Evolutionary conservation across 2,329 filamentous ascomycete species (phyloP), one percentile per base, ranked within the genome.

Genomic region (Zymoseptoria passerinii): DNA sequence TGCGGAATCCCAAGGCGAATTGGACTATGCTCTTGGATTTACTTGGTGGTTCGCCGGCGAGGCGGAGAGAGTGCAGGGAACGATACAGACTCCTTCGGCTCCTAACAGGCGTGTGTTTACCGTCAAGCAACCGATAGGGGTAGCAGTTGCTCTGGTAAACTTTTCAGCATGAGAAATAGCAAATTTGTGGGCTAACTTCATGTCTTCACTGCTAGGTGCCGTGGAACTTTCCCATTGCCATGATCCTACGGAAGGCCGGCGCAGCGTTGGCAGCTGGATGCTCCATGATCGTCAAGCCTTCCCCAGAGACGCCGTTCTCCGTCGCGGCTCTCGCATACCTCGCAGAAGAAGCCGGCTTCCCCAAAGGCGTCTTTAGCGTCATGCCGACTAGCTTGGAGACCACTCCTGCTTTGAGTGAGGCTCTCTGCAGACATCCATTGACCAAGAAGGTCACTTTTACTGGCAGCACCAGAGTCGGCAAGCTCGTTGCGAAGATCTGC

Each of bases 61-160:
- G 65, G 83, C 82, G 67, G 76, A 85, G 71, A 76, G 83, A 35
- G 79, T 86, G n/a, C 78, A 81, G 27, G 88, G 88, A 16, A 80
- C 80, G 0, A 79, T 86, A 4, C 80, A 83, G 51, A 77, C 79
- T 0, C 80, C 85, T 0, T 76, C 86, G 0, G 74, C 82, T 0
- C 83, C 87, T 0, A 83, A 83, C 29, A 77, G 88, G 5, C 78
- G 87, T 10, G 79, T 85, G 2, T 82, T 92, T 61, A 87, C 85
- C 0, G 81, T 91, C 65, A 92, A 92, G 75, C 86, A 89, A 71
- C 86, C 86, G 0, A 80, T 89, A 59, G 87, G 87, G 57, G 85
- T 88, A 9, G 79, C 82, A 0, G 86, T 81, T 0, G 86, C 86
- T 0, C 74, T 90, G 16, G 35, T n/a, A n/a, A n/a, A n/a, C n/a